phyloP scores from a whole-genome alignment of 352 stramenopile genomes.

The Phytophthora hibernalis region DNA sequence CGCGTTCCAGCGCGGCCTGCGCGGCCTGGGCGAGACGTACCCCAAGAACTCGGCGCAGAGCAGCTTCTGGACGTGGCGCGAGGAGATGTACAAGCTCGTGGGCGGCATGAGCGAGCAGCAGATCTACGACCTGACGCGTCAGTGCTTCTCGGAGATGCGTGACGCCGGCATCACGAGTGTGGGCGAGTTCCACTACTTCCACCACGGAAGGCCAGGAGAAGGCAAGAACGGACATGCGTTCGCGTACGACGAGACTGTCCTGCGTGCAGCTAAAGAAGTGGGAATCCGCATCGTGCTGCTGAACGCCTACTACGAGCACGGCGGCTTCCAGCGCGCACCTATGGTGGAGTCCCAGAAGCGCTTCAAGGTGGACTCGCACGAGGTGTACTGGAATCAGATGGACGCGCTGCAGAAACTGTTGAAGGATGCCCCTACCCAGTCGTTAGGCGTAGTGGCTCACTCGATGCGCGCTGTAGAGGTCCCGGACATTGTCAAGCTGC shows the following conservation, averaged over 20 bases:
- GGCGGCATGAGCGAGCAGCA: slow-evolving; percentile 65
- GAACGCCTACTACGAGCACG: slow-evolving; percentile 81
- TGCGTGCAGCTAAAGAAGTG: slow-evolving; percentile 66
- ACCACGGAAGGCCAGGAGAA: slow-evolving; percentile 56
- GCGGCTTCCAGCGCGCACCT: slow-evolving; percentile 62
- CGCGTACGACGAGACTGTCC: slow-evolving; percentile 75
- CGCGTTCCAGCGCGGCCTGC: slow-evolving; percentile 76
- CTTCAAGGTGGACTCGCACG: slow-evolving; percentile 73
- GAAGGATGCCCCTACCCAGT: slow-evolving; percentile 48
- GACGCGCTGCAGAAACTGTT: slow-evolving; percentile 47
- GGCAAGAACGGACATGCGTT: slow-evolving; percentile 51
- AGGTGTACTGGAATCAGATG: slow-evolving; percentile 79
- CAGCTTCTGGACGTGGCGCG: slow-evolving; percentile 86
- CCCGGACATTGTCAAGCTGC: slow-evolving; percentile 64
- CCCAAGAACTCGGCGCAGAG: slow-evolving; percentile 51
- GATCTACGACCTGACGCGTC: slow-evolving; percentile 70
- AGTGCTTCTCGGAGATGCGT: slow-evolving; percentile 85
- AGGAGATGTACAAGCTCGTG: slow-evolving; percentile 88
- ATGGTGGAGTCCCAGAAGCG: slow-evolving; percentile 73
- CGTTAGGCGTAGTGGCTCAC: slow-evolving; percentile 76
- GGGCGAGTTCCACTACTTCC: slow-evolving; percentile 86
- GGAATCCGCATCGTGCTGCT: slow-evolving; percentile 78
- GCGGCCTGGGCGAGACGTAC: slow-evolving; percentile 81
- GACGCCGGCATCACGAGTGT: slow-evolving; percentile 81
- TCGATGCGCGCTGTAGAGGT: slow-evolving; percentile 78